Evolutionary conservation across 176 grass and related monocot genomes (phyloP), one percentile per base, ranked within the genome.

Genomic region (Eremochloa ophiuroides): DNA sequence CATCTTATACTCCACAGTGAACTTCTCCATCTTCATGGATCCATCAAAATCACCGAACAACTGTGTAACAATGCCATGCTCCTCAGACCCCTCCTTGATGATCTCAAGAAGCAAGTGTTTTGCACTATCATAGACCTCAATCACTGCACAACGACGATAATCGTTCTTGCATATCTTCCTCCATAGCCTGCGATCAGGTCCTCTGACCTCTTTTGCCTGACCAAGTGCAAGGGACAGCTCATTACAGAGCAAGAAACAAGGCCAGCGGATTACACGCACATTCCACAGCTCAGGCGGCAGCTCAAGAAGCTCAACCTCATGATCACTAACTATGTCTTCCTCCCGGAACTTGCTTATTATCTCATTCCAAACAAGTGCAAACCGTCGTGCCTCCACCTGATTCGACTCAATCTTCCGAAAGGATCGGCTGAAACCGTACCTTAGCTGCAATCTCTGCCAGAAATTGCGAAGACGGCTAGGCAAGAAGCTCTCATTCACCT

Each of bases 281-380:
- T 92, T 94, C 92, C 92, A 97, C 33, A 92, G 46, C 39, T 92
- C 85, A 28, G 87, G 92, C 20, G 94, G 94, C 35, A 97, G 73
- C 76, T 97, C 92, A 10, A 97, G 89, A 67, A 97, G 91, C 80
- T 94, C 85, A 33, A 94, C 73, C 51, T 97, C 94, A 0, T 66
- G 76, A 63, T 97, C 94, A 73, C 92, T 94, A 33, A 97, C 72
- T 79, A 97, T 94, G 83, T 97, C 94, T 72, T 97, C 94, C 82
- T 97, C 94, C 58, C 94, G 87, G 74, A 97, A 97, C 26, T 91
- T 92, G 34, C 42, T 84, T 66, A 97, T 89, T 71, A 97, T 97
- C 83, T 97, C 92, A 56, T 97, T 97, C 94, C 94, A 97, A 76
- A 97, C 89, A 60, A 97, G 71, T 6, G 94, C 92, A 74, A 97